Conservation (phyloP, 768 basidiomycete genomes). For the Amyloporia xantha region DNA sequence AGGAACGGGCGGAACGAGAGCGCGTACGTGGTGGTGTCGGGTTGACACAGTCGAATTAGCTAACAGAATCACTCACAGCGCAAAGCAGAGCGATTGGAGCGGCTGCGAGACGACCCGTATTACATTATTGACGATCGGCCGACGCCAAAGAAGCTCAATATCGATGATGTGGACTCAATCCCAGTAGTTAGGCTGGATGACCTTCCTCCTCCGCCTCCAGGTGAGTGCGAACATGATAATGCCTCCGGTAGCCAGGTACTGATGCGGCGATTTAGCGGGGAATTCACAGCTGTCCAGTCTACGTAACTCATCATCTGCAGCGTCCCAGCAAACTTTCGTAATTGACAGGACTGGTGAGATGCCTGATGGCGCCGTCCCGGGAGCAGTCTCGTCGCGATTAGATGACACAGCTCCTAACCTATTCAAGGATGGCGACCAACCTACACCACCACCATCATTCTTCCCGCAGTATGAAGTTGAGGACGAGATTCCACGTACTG, state of each 20-base stretch:
- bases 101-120: constrained; percentile 83
- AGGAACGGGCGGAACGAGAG: constrained; percentile 55
- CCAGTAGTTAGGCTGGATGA: constrained; percentile 83
- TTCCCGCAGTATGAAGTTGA: constrained; percentile 55
- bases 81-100: constrained; percentile 68
- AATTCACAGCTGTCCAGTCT: constrained; percentile 20
- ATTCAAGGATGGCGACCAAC: constrained; percentile 15
- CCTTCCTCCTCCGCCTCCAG: constrained; percentile 42
- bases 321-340: constrained; percentile 42
- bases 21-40: constrained; percentile 36
- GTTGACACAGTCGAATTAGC: not conserved
- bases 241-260: not conserved
- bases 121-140: constrained; percentile 70
- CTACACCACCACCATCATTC: constrained; percentile 29
- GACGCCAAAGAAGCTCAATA: constrained; percentile 20
- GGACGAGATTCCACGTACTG: constrained; percentile 41
- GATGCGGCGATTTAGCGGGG: constrained; percentile 9
- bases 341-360: constrained; percentile 83
- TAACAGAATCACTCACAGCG: constrained; percentile 37
- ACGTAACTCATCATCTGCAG: constrained; percentile 13
- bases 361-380: constrained; percentile 50
- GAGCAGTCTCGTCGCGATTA: not conserved
- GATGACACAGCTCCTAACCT: not conserved
- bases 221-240: constrained; percentile 9
- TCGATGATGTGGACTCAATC: constrained; percentile 81